Evolutionary conservation across 768 basidiomycete genomes (phyloP).

Genomic region (Trametes cingulata): DNA sequence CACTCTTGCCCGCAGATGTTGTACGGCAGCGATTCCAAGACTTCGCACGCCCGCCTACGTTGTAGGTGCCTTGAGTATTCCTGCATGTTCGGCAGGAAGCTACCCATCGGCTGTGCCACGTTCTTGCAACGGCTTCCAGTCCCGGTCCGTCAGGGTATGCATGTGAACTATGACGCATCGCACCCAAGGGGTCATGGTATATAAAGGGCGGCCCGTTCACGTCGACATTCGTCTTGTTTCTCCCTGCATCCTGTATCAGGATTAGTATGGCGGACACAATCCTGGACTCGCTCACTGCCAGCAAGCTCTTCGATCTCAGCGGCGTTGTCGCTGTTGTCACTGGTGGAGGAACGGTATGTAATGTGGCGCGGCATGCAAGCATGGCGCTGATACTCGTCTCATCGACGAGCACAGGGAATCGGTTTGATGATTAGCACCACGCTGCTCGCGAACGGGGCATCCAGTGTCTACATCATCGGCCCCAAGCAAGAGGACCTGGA

Average conservation of each 20-base stretch:
- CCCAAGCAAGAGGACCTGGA: slow-evolving; percentile 44
- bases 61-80: too few species aligned
- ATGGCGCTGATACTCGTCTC: not conserved
- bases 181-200: too few species aligned
- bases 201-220: too few species aligned
- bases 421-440: slow-evolving; percentile 52
- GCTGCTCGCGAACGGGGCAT: slow-evolving; percentile 47
- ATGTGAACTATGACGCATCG: too few species aligned
- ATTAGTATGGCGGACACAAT: slow-evolving; percentile 17
- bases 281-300: slow-evolving; percentile 37
- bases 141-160: too few species aligned
- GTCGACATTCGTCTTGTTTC: too few species aligned
- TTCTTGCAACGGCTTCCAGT: too few species aligned
- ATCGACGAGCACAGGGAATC: slow-evolving; percentile 39
- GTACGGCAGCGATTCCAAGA: too few species aligned
- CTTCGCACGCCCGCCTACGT: too few species aligned
- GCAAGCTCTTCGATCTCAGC: slow-evolving; percentile 43
- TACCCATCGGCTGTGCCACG: too few species aligned
- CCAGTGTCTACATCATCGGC: slow-evolving; percentile 48
- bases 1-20: too few species aligned
- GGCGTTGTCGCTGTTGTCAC: slow-evolving; percentile 50
- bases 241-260: not conserved
- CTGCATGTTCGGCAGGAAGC: too few species aligned
- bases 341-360: slow-evolving; percentile 43
- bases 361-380: not conserved